These are phyloP conservation scores for Recurvomyces mirabilis DNA, from an alignment of 495 filamentous ascomycete genomes.

Conservation along the genomic window DNA sequence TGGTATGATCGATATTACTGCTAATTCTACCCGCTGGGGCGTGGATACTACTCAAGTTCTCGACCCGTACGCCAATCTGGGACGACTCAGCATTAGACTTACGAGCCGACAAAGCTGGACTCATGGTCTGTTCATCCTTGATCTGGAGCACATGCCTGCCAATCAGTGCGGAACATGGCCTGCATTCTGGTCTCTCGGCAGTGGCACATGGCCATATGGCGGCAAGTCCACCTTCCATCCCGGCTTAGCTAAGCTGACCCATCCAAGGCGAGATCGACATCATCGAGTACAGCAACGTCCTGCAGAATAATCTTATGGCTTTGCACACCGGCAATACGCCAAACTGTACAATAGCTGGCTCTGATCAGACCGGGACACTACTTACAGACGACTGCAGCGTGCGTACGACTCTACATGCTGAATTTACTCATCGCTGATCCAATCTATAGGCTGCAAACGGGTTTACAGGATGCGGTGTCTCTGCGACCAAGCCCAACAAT, in stretches of 20 bases:
- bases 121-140: slow-evolving; percentile 29
- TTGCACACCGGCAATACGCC: slow-evolving; percentile 55
- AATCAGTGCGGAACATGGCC: slow-evolving; percentile 29
- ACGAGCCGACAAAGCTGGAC: slow-evolving; percentile 24
- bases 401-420: too few species aligned
- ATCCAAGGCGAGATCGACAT: slow-evolving; percentile 41
- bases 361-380: slow-evolving; percentile 38
- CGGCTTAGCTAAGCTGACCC: neutral
- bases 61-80: slow-evolving; percentile 16
- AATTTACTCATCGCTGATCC: too few species aligned
- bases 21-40: slow-evolving; percentile 20
- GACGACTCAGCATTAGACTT: slow-evolving; percentile 28
- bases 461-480: slow-evolving; percentile 6
- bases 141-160: slow-evolving; percentile 31
- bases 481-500: slow-evolving; percentile 28
- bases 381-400: slow-evolving; percentile 47
- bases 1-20: slow-evolving; percentile 21
- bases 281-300: slow-evolving; percentile 71
- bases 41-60: slow-evolving; percentile 25
- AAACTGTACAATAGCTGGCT: slow-evolving; percentile 48
- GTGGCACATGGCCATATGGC: slow-evolving; percentile 54
- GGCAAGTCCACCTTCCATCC: slow-evolving; percentile 51
- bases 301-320: slow-evolving; percentile 54
- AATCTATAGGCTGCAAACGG: neutral
- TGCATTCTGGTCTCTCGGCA: slow-evolving; percentile 36